Evolutionary conservation across 2,329 filamentous ascomycete species (phyloP).

Genomic region (Colletotrichum nymphaeae): DNA sequence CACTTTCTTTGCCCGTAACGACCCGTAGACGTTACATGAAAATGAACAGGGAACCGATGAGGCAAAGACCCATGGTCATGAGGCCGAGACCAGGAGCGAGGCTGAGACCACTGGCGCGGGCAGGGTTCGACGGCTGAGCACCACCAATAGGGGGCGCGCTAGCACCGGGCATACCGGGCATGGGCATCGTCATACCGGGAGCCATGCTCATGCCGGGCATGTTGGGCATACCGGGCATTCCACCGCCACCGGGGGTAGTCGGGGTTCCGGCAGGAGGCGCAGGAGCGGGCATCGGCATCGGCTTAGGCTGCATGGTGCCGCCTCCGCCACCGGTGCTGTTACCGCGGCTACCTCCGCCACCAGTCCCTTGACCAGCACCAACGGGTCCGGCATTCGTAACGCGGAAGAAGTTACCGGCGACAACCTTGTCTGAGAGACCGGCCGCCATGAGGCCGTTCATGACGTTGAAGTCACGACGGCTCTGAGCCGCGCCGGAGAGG

Average conservation of each 20-base stretch:
- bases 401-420: slow-evolving; percentile 52
- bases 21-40: slow-evolving; percentile 10
- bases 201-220: slow-evolving; percentile 32
- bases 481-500: slow-evolving; percentile 44
- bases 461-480: slow-evolving; percentile 47
- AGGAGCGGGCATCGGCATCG: slow-evolving; percentile 6
- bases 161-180: slow-evolving; percentile 17
- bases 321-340: slow-evolving; percentile 15
- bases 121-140: slow-evolving; percentile 24
- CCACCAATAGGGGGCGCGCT: slow-evolving; percentile 9
- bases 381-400: slow-evolving; percentile 48
- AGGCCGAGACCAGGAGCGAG: slow-evolving; percentile 1
- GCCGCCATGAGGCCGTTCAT: slow-evolving; percentile 44
- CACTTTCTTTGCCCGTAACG: background rate
- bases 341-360: slow-evolving; percentile 2
- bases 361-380: slow-evolving; percentile 26
- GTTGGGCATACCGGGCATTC: slow-evolving; percentile 17
- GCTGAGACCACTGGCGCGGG: background rate
- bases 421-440: slow-evolving; percentile 44
- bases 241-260: slow-evolving; percentile 15
- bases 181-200: slow-evolving; percentile 24
- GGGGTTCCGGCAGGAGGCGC: background rate
- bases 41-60: slow-evolving; percentile 13
- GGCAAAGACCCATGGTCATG: slow-evolving; percentile 9
- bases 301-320: background rate